Base-by-base conservation (phyloP, 2,329 filamentous ascomycete genomes). In the Fulvia fulva region DNA sequence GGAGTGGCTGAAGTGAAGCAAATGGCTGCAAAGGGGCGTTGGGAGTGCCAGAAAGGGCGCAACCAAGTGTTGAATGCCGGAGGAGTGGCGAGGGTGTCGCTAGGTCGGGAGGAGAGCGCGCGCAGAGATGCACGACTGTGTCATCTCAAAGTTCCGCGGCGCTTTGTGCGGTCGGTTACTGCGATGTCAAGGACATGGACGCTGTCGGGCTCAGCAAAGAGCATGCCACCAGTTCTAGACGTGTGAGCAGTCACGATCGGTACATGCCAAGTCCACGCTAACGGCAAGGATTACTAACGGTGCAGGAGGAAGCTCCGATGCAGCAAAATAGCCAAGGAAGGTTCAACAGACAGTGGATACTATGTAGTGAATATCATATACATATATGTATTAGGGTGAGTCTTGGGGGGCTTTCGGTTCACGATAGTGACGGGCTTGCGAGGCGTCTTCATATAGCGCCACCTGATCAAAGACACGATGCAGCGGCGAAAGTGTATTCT, bases 71-170 rank as follows among this genome's bases (percentile, higher is more conserved):
- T 9, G 52, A 46, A 54, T 44, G 25, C 34, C 51, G 19, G 49
- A 44, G 32, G 55, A 51, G 55, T 57, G 55, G 55, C 55, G 49
- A 57, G 28, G 47, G 26, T 26, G 47, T 52, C 25, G 30, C 41
- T 46, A 57, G 50, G 55, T 50, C 26, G 47, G 47, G 46, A 34
- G 44, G 53, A 49, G 50, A 57, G 55, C 55, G 55, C 55, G 55
- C 55, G 50, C 50, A 11, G 49, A 50, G 26, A 32, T 53, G 28
- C 25, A 47, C 50, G 43, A 25, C 55, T 19, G 41, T 53, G 55
- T 46, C 55, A 57, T 53, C 55, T 53, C 50, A 53, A n/a, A n/a
- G 7, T n/a, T 41, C 14, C 16, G 41, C 37, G 25, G 43, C 55
- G 50, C 55, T 23, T 16, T n/a, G 23, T 11, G 26, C n/a, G 23